Base-by-base conservation (phyloP, 768 basidiomycete species). In the Tricholoma sp. region DNA sequence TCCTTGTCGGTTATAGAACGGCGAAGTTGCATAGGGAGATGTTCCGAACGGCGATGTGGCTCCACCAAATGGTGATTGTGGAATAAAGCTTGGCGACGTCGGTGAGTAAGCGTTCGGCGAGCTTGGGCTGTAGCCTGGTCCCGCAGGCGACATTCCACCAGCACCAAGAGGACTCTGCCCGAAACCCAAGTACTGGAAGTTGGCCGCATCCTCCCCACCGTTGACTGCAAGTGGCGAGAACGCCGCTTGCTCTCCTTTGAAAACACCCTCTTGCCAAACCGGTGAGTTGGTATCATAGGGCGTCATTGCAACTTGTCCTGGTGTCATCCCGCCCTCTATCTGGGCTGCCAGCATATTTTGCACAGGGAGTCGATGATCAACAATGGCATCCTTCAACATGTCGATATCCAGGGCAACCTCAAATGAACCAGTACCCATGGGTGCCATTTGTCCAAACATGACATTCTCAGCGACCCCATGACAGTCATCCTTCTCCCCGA, bases 381-480 rank as follows among this genome's bases (percentile, higher is more conserved):
- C 90, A 55, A 98, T 94, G 39, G 97, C 95, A 58, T 98, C 96
- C 79, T 97, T 97, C 65, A 99, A 79, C 94, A 98, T 96, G 63
- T 95, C 91, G 66, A 98, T 91, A 71, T 99, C 97, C 50, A 99
- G 81, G 0, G 93, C 88, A 51, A 99, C 91, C 50, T 98, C 96
- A 67, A 96, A 98, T 7, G 92, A 83, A 12, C 97, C 97, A 0
- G 97, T 98, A 52, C 97, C 97, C 94, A 99, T 98, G 0, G 95
- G 95, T n/a, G 96, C 95, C 84, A 98, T 90, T 74, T 98, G 97
- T 16, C 97, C 97, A 64, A 99, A 93, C 81, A 99, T 86, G 41
- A 99, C 94, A 66, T 98, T 98, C 79, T 98, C 96, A n/a, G 97
- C 97, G 31, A 99, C 86, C 45, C 96, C 97, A 54, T 92, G 92